Conservation (phyloP, 169 alveolate genomes). For the Theileria annulata region DNA sequence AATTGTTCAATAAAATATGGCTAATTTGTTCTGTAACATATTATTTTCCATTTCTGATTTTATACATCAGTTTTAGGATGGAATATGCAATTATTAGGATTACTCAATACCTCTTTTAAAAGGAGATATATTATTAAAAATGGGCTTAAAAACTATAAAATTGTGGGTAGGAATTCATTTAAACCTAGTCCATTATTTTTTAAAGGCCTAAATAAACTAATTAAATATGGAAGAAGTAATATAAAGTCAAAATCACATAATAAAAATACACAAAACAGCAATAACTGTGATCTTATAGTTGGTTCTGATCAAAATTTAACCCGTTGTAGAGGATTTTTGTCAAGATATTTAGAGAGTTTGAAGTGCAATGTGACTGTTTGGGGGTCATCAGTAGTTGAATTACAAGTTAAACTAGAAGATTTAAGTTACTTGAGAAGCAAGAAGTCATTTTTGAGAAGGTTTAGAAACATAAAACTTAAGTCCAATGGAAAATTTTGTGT, state of each 20-base stretch:
- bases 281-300: not conserved
- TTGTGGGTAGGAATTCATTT: not conserved
- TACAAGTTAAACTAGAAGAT: slow-evolving; percentile 19
- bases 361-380: slow-evolving; percentile 59
- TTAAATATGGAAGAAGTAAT: not conserved
- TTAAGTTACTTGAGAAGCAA: not conserved
- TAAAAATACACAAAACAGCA: not conserved
- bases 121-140: not conserved
- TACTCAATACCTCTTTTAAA: not conserved
- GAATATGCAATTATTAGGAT: not conserved
- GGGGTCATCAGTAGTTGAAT: slow-evolving; percentile 63
- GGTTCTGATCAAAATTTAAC: not conserved
- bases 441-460: slow-evolving; percentile 28
- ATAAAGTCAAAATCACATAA: not conserved
- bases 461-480: slow-evolving; percentile 7
- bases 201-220: not conserved
- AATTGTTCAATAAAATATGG: not conserved
- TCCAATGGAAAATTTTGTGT: slow-evolving; percentile 28
- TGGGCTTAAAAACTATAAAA: not conserved
- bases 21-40: not conserved
- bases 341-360: slow-evolving; percentile 26
- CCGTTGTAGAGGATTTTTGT: not conserved
- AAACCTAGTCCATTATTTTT: not conserved
- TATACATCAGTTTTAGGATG: not conserved
- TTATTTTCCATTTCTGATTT: not conserved